Base-by-base conservation (phyloP, 2,329 filamentous ascomycete genomes). In the Aureobasidium zeae region DNA sequence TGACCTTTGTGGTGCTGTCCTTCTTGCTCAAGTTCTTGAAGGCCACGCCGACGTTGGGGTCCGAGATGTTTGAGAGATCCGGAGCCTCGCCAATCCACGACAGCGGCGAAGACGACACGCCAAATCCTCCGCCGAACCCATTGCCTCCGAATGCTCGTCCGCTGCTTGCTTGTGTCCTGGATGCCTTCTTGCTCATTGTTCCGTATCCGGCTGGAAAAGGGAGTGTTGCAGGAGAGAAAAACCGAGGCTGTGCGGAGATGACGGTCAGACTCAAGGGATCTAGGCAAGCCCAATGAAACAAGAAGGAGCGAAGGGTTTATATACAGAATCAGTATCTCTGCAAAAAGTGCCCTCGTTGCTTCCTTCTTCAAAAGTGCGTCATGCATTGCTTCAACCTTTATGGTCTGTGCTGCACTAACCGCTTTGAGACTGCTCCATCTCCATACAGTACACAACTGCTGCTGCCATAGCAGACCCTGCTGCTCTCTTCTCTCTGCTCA, bases 21-120 rank as follows among this genome's bases (percentile, higher is more conserved):
- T 91, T 94, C 67, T 96, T 98, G 38, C 81, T 73, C 3, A 95
- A 66, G 54, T 93, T 94, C 64, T 95, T 94, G 67, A 95, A 86
- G n/a, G 81, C 78, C 11, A 96, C 87, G 26, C 89, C 78, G 26
- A 89, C 71, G 56, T 91, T 83, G 6, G 87, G 74, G 54, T 94
- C 81, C 32, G 79, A 82, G 48, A 98, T 78, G 31, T 68, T 68
- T 24, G 79, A 78, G 52, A 94, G 77, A 56, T 94, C 83, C 35
- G 85, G 84, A 8, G 86, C 85, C 56, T 94, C 87, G 42, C 83
- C 73, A 41, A 96, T 76, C 65, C 94, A 95, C 32, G 88, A 94
- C 28, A 98, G 72, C 32, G 68, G 67, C n/a, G 77, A 81, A 2
- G 73, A 66, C 36, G 67, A 66, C 44, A 70, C 68, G 13, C 55